Base-by-base conservation (phyloP, 257 asterid genomes). In the Przewalskia tangutica region DNA sequence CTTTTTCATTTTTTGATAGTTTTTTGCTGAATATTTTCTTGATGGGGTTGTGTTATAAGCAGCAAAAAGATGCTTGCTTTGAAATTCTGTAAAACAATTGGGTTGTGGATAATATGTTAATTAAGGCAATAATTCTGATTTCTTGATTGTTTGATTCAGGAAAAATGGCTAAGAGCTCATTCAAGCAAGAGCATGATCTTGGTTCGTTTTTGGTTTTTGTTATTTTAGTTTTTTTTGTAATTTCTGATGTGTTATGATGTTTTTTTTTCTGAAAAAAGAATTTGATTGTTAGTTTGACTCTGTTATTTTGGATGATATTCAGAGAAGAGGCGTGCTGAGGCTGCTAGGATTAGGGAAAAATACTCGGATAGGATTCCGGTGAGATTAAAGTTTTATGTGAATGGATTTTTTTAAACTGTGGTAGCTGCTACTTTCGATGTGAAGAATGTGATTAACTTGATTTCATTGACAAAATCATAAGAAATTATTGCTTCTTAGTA, bases 321-420 rank as follows among this genome's bases (percentile, higher is more conserved):
- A 91, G 94, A 83, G 84, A 91, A 91, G 83, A 89, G 94, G 91
- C 91, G 91, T 7, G 91, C 93, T 3, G 94, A 91, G 87, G 89
- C 97, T 88, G 90, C 91, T 58, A 85, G 94, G 84, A 92, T 92
- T 50, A 90, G 97, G 85, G 94, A 90, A 84, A 92, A 92, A 83
- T 92, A 92, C 40, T 86, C 94, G 1, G 97, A 92, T 83, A 90
- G 97, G 34, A 89, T 92, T 79, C 97, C 97, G 80, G 97, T 92
- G 87, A 89, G 90, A 78, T 81, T 68, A 92, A 27, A 76, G 63
- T 53, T 36, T 64, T 65, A 78, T 64, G 71, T 50, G 13, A 2
- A 51, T 75, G 79, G 12, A 75, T n/a, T 23, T 27, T 23, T 27
- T 27, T 27, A 27, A 27, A 27, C 32, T 27, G 32, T 75, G 8